A percentile compares a stretch with the other conserved stretches of the same genome.
Conservation (phyloP, 495 filamentous ascomycete genomes). For the Aspergillus kassunensis region DNA sequence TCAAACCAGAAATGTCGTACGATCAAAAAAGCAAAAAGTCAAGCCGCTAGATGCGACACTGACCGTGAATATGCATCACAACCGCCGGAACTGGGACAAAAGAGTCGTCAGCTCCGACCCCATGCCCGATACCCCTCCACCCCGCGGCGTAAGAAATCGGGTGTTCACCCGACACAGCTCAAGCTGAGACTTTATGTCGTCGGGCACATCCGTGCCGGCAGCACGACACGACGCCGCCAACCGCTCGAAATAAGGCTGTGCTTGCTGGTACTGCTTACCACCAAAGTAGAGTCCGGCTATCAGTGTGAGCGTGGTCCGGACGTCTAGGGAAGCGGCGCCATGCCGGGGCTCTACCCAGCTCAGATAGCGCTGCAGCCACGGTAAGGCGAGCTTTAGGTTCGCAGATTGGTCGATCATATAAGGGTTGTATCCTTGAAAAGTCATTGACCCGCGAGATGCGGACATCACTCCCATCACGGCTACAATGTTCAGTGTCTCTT, state of each 20-base stretch:
- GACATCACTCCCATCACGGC: too few relatives aligned
- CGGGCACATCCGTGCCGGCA: conserved; percentile 4
- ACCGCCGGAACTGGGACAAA: conserved; percentile 7
- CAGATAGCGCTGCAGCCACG: conserved; percentile 31
- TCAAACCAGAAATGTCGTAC: too few relatives aligned
- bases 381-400: conserved; percentile 22
- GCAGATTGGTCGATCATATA: background rate
- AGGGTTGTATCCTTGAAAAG: background rate
- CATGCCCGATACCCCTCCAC: conserved; percentile 1
- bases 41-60: too few relatives aligned
- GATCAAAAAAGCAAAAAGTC: too few relatives aligned
- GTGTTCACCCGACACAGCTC: conserved; percentile 29
- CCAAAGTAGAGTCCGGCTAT: conserved; percentile 27
- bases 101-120: conserved; percentile 8
- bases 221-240: conserved; percentile 15
- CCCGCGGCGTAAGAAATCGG: conserved; percentile 12
- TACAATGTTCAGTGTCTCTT: conserved; percentile 28
- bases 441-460: conserved; percentile 20
- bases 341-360: conserved; percentile 27
- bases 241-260: conserved; percentile 31
- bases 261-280: conserved; percentile 22
- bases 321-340: conserved; percentile 25
- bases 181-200: conserved; percentile 20
- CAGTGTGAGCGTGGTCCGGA: conserved; percentile 21
- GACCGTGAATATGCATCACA: too few relatives aligned